phyloP scores from a whole-genome alignment of 2,329 filamentous ascomycete genomes.

The Zasmidium citrigriseum region DNA sequence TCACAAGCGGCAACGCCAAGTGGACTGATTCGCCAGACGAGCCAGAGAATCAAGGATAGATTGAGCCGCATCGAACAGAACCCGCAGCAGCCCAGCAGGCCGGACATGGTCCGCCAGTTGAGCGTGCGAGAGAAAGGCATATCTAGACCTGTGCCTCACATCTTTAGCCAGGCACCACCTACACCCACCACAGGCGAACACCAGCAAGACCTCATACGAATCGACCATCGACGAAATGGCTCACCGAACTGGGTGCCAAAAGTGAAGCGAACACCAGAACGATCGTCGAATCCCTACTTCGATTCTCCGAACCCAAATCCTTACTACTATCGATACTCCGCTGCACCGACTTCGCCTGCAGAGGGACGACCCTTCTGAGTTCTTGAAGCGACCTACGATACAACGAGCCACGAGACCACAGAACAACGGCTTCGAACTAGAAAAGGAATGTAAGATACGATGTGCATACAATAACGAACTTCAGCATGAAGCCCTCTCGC shows the following conservation, averaged over 20 bases:
- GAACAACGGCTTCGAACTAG: neutral
- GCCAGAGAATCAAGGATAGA: neutral
- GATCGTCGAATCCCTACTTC: neutral
- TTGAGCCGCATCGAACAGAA: slow-evolving; percentile 1
- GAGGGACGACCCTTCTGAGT: neutral
- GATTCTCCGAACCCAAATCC: neutral
- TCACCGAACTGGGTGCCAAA: slow-evolving; percentile 1
- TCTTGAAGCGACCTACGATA: neutral
- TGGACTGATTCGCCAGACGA: neutral
- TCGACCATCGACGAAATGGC: slow-evolving; percentile 1
- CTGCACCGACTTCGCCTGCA: neutral
- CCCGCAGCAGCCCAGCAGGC: neutral
- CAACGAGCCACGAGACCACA: neutral
- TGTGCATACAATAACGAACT: neutral
- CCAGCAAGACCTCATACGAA: neutral
- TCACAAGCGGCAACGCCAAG: neutral
- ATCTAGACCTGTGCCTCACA: slow-evolving; percentile 11
- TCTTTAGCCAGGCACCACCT: slow-evolving; percentile 3
- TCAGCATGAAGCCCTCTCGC: no score
- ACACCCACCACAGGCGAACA: neutral
- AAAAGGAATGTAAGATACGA: neutral
- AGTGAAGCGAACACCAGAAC: neutral
- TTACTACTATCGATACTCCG: no score
- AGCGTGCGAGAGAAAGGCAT: slow-evolving; percentile 12
- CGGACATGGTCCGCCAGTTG: slow-evolving; percentile 5